Conservation (phyloP, 2,329 filamentous ascomycete genomes). For the Aspergillus ruber region DNA sequence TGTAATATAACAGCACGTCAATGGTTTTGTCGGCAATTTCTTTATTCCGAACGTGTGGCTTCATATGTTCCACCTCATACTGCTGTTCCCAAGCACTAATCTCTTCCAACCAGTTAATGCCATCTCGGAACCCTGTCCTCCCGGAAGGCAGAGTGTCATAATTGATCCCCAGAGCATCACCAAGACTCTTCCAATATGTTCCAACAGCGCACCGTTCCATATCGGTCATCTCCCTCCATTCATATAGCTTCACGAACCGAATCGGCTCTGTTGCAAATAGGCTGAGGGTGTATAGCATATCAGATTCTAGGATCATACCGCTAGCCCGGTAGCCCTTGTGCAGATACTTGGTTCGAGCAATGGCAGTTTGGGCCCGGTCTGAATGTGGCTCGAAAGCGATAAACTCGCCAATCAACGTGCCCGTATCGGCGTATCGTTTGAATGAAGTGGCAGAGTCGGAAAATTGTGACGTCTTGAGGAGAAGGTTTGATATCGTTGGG, state of each 20-base stretch:
- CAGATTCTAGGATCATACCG: conserved; percentile 55
- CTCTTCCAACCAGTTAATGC: conserved; percentile 48
- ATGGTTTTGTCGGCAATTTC: conserved; percentile 54
- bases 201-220: conserved; percentile 62
- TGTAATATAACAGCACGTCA: conserved; percentile 54
- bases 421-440: conserved; percentile 50
- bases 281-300: conserved; percentile 59
- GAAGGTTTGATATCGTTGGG: conserved; percentile 46
- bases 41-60: conserved; percentile 45
- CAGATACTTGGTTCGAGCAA: conserved; percentile 59
- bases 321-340: conserved; percentile 51
- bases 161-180: conserved; percentile 62
- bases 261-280: conserved; percentile 61
- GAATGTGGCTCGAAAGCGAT: conserved; percentile 38
- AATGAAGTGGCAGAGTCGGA: conserved; percentile 38
- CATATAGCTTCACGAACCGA: conserved; percentile 57
- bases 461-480: conserved; percentile 47
- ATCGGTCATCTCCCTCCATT: conserved; percentile 62
- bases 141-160: conserved; percentile 39
- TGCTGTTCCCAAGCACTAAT: conserved; percentile 43
- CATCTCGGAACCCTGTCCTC: conserved; percentile 39
- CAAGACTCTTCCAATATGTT: conserved; percentile 64
- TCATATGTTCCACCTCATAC: conserved; percentile 58
- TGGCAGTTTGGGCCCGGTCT: conserved; percentile 43
- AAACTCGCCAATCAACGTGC: conserved; percentile 45